Evolutionary conservation across 192 early-diverging fungal genomes (phyloP).

Genomic region (Mortierella antarctica): DNA sequence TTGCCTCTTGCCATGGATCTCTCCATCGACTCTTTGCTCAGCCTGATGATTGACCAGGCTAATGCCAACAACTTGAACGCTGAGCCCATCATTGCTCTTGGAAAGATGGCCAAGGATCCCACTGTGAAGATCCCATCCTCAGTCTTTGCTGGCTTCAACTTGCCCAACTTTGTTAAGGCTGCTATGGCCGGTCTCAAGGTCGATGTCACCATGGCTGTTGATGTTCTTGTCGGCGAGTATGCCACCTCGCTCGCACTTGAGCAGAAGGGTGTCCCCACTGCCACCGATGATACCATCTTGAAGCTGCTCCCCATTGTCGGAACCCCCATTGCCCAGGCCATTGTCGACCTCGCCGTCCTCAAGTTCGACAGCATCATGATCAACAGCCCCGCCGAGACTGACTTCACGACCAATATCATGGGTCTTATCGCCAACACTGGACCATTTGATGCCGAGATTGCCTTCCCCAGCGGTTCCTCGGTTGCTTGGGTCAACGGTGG

Average conservation of each 20-base stretch:
- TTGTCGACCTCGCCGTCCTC: constrained; percentile 54
- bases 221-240: constrained; percentile 63
- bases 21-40: constrained; percentile 57
- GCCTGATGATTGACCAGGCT: constrained; percentile 60
- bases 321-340: constrained; percentile 64
- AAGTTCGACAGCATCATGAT: constrained; percentile 42
- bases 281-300: constrained; percentile 59
- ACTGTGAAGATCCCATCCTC: constrained; percentile 37
- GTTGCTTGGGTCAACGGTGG: constrained; percentile 49
- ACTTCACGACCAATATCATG: constrained; percentile 49
- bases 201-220: constrained; percentile 57
- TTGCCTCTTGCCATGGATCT: constrained; percentile 62
- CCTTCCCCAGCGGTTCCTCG: constrained; percentile 48
- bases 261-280: constrained; percentile 56
- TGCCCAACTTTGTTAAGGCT: constrained; percentile 55
- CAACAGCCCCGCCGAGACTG: constrained; percentile 44
- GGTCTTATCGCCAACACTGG: constrained; percentile 53
- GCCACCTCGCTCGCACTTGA: constrained; percentile 48
- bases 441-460: constrained; percentile 51
- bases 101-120: constrained; percentile 49
- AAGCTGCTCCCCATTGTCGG: constrained; percentile 64
- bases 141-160: constrained; percentile 60
- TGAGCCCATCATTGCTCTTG: constrained; percentile 57
- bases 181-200: constrained; percentile 60
- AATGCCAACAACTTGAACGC: constrained; percentile 53